phyloP scores from a whole-genome alignment of 768 basidiomycete genomes.

The Russula vinacea region DNA sequence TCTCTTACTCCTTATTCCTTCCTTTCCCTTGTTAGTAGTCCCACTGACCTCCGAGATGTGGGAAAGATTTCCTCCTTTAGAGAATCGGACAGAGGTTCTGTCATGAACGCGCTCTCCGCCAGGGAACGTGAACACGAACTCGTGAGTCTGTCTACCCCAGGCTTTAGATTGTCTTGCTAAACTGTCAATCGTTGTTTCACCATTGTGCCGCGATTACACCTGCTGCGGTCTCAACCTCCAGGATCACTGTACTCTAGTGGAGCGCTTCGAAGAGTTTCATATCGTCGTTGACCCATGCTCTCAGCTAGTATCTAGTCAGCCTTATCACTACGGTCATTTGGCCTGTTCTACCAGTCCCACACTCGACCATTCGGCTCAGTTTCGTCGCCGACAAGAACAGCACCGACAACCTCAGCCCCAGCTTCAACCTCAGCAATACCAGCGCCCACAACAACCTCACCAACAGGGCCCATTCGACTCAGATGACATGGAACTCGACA shows the following conservation, averaged over 20 bases:
- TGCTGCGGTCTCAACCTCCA: constrained; percentile 80
- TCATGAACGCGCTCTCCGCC: constrained; percentile 63
- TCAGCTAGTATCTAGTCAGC: constrained; percentile 26
- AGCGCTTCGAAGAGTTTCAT: constrained; percentile 90
- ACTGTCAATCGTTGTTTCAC: constrained; percentile 1
- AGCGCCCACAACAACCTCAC: constrained; percentile 32
- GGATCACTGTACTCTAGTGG: constrained; percentile 79
- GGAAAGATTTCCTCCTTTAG: constrained; percentile 50
- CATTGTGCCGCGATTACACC: constrained; percentile 75
- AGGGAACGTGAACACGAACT: constrained; percentile 71
- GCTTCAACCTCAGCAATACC: constrained; percentile 31
- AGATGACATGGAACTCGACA: constrained; percentile 79
- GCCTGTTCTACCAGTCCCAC: constrained; percentile 21
- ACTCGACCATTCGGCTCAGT: constrained; percentile 9
- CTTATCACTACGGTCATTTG: constrained; percentile 22
- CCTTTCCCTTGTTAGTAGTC: constrained; percentile 33
- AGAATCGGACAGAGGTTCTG: constrained; percentile 53
- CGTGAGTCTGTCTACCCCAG: constrained; percentile 41
- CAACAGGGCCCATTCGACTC: constrained; percentile 57
- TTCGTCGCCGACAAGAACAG: constrained; percentile 11
- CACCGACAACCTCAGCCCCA: constrained; percentile 33
- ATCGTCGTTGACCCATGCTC: constrained; percentile 57
- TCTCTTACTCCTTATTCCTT: not conserved
- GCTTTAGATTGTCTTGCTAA: constrained; percentile 16
- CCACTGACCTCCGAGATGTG: constrained; percentile 45